phyloP scores from a whole-genome alignment of 2,329 filamentous ascomycete species.

The Celoporthe dispersa region DNA sequence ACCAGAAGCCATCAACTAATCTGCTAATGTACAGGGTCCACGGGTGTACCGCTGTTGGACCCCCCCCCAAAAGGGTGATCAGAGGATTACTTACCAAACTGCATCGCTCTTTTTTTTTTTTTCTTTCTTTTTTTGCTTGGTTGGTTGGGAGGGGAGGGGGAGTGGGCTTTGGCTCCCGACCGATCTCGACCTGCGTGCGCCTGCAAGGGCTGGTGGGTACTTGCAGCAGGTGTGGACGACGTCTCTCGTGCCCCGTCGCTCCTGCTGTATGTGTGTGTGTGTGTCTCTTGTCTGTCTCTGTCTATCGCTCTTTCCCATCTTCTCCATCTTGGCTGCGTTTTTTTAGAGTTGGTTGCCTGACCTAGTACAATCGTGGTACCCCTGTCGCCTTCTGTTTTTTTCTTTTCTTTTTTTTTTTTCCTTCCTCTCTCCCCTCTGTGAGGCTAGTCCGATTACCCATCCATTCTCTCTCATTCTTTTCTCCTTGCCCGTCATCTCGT shows the following conservation, averaged over 20 bases:
- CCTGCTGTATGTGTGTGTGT: neutral
- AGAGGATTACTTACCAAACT: neutral
- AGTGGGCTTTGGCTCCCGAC: neutral
- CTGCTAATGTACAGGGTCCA: neutral
- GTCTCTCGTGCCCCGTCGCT: neutral
- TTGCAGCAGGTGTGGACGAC: neutral
- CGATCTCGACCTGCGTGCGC: neutral
- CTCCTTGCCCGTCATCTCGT: neutral
- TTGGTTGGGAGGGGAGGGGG: neutral
- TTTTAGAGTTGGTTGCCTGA: neutral
- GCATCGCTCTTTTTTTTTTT: no score
- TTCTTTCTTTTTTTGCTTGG: neutral
- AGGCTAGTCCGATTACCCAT: neutral
- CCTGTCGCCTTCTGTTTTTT: neutral
- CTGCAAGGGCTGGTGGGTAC: neutral
- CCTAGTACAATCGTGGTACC: neutral
- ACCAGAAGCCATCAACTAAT: constrained; percentile 19
- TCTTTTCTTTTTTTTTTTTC: neutral
- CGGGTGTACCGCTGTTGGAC: constrained; percentile 19
- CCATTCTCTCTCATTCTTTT: neutral
- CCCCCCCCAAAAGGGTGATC: neutral
- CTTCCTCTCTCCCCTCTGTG: neutral
- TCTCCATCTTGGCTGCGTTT: neutral
- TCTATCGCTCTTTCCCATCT: neutral
- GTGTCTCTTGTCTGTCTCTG: neutral